Evolutionary conservation across 352 stramenopile species (phyloP), one percentile per base, ranked within the genome.

Genomic region (Pythium coloratum): DNA sequence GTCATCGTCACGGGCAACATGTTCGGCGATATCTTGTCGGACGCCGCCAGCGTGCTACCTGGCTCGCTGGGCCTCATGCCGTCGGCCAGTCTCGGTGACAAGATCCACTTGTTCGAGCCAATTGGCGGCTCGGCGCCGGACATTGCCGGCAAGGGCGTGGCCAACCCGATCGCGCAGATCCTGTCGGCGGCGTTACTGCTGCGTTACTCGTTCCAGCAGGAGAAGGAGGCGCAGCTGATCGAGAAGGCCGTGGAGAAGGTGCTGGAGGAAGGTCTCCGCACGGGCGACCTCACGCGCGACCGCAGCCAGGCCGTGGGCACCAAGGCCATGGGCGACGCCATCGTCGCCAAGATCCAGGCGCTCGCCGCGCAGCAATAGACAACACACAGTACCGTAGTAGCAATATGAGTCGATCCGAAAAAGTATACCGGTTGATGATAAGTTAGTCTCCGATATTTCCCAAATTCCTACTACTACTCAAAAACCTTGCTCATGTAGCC

Each of bases 1-100:
- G 97, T 98, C 50, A 99, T 99, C 75, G 97, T 98, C 36, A 99
- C 92, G 36, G 96, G 97, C 68, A 99, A 99, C 82, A 98, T 99
- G 80, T 99, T 99, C 79, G 97, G 97, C 55, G 97, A 99, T 78
- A 99, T 99, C 71, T 71, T 99, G 5, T 99, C 94, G 68, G 97
- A 99, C 70, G 97, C 98, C 40, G 97, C 97, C 34, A 98, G 90
- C 26, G 98, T 99, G 87, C 80, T 99, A 38, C 97, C 98, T 12
- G 97, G 97, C 42, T 99, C 94, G 64, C 86, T 99, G 20, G 97
- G 97, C 8, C 97, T 99, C 78, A 96, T 99, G 71, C 97, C 97
- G n/a, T 99, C 93, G n/a, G 97, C 97, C 12, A 99, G 93, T 75
- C 90, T 99, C 61, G 87, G 87, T 40, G 69, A 89, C 55, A 86